These are phyloP conservation scores for Amauroascus niger DNA, from an alignment of 2,329 filamentous ascomycete species.

Conservation along the genomic window DNA sequence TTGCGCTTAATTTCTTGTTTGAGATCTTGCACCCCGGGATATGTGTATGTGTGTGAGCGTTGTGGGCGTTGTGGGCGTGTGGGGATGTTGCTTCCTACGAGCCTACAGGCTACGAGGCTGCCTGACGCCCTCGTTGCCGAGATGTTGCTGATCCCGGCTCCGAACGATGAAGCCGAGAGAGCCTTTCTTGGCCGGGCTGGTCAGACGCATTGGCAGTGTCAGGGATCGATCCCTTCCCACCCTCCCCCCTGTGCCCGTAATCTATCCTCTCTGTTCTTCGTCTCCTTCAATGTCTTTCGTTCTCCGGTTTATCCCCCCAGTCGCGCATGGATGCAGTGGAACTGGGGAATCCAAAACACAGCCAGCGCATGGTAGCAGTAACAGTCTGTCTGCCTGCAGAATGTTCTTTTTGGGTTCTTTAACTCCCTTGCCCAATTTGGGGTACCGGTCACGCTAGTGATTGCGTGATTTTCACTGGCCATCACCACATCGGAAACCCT, in stretches of 20 bases:
- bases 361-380: neutral
- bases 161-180: constrained; percentile 7
- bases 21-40: too few relatives aligned
- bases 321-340: neutral
- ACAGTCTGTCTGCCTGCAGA: neutral
- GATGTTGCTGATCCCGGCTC: constrained; percentile 1
- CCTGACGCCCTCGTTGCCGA: neutral
- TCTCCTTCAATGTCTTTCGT: neutral
- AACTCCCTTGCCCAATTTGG: constrained; percentile 4
- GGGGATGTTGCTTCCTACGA: neutral
- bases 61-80: too few relatives aligned
- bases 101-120: neutral
- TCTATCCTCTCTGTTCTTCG: neutral
- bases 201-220: constrained; percentile 13
- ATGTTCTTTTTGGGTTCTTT: constrained; percentile 7
- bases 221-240: constrained; percentile 4
- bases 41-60: too few relatives aligned
- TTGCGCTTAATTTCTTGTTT: neutral
- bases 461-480: constrained; percentile 33
- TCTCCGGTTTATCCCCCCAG: neutral
- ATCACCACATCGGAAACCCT: constrained; percentile 26
- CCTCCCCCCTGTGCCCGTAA: neutral
- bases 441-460: constrained; percentile 18
- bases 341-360: neutral
- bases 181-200: constrained; percentile 7